Percentiles rank a stretch among this genome's conserved stretches.
Evolutionary conservation across 164 flowering plant species (phyloP).

Genomic region (Stephania yunnanensis): DNA sequence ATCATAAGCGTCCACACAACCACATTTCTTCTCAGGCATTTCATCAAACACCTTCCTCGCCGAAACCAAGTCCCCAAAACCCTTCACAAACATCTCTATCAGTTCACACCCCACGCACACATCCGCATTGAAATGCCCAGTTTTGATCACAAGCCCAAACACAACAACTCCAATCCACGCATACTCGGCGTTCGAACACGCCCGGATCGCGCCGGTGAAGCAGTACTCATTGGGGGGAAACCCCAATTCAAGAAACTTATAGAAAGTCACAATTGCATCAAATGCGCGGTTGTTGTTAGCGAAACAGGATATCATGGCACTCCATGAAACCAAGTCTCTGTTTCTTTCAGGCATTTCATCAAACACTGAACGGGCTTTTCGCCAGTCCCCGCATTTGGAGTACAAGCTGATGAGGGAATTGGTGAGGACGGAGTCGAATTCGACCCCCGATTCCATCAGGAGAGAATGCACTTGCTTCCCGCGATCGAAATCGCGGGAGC

Average conservation of each 20-base stretch:
- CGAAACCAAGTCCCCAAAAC: constrained; percentile 39
- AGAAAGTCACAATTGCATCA: constrained; percentile 39
- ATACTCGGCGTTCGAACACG: constrained; percentile 42
- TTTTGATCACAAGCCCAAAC: constrained; percentile 55
- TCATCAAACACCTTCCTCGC: constrained; percentile 61
- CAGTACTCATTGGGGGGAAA: constrained; percentile 62
- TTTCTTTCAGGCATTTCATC: constrained; percentile 31
- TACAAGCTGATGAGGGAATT: constrained; percentile 70
- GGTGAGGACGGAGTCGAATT: constrained; percentile 37
- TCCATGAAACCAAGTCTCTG: constrained; percentile 73
- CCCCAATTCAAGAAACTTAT: constrained; percentile 51
- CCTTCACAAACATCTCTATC: constrained; percentile 74
- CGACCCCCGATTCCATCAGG: constrained; percentile 34
- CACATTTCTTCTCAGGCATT: constrained; percentile 61
- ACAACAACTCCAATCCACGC: constrained; percentile 37
- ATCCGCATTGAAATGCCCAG: constrained; percentile 59
- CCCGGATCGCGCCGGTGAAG: constrained; percentile 53
- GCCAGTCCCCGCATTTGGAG: constrained; percentile 55
- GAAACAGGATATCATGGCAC: constrained; percentile 71
- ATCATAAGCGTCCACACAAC: constrained; percentile 81
- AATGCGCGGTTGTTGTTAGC: constrained; percentile 35
- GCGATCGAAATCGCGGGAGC: constrained; percentile 41
- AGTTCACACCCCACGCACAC: constrained; percentile 70
- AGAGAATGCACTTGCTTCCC: constrained; percentile 53
- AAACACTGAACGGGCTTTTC: constrained; percentile 38